A percentile compares a stretch with the other conserved stretches of the same genome.
phyloP scores from a whole-genome alignment of 2,329 filamentous ascomycete species.

The Epichloe uncinata region DNA sequence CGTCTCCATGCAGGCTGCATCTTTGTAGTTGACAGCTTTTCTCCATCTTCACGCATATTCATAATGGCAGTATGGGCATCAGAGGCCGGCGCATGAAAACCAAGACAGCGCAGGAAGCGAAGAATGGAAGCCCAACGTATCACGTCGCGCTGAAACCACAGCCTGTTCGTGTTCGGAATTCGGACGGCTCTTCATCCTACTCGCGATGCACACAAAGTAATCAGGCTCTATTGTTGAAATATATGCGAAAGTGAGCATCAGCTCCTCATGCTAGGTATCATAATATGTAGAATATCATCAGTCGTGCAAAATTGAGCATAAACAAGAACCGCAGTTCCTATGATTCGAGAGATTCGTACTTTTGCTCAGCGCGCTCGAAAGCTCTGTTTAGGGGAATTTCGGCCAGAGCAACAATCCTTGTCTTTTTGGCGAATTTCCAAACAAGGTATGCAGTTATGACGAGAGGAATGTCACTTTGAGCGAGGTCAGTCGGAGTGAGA shows the following conservation, averaged over 20 bases:
- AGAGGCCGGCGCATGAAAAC: neutral
- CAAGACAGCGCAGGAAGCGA: neutral
- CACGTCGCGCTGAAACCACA: no score
- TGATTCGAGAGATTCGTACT: slow-evolving; percentile 4
- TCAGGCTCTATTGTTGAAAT: neutral
- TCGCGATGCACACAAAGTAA: neutral
- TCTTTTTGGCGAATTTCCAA: slow-evolving; percentile 55
- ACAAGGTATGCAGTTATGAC: slow-evolving; percentile 41
- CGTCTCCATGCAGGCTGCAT: neutral
- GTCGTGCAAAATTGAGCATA: neutral
- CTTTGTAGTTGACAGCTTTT: neutral
- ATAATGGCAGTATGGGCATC: neutral
- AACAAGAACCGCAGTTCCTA: slow-evolving; percentile 2
- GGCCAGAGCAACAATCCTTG: slow-evolving; percentile 36
- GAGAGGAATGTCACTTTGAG: slow-evolving; percentile 42
- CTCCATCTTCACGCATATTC: neutral
- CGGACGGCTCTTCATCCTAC: no score
- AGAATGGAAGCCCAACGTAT: neutral
- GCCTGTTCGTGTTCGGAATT: no score
- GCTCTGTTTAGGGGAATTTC: slow-evolving; percentile 39
- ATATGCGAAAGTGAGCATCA: neutral
- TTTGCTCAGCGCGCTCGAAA: slow-evolving; percentile 31
- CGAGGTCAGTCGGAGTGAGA: neutral
- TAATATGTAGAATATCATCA: neutral
- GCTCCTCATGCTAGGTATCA: neutral